Percentiles rank a stretch among this genome's conserved stretches.
Evolutionary conservation across 306 rosid species (phyloP).

Genomic region (Medicago truncatula): MtrunA17r5.0-ANR NC_053048.1:54526001-54526500

Average conservation of each 20-base stretch:
- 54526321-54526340: neutral
- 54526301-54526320: conserved; percentile 5
- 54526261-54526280: neutral
- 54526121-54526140: conserved; percentile 28
- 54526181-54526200: neutral
- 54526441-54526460: too few relatives aligned
- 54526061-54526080: too few relatives aligned
- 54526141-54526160: neutral
- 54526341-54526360: neutral
- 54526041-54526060: neutral
- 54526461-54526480: too few relatives aligned
- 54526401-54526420: neutral
- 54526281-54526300: conserved; percentile 32
- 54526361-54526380: conserved; percentile 4
- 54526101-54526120: conserved; percentile 4
- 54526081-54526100: neutral
- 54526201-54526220: neutral
- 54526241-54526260: neutral
- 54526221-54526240: neutral
- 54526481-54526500: too few relatives aligned
- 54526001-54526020: neutral
- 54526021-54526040: neutral
- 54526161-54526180: neutral
- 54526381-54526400: neutral
- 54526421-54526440: neutral